Conservation (phyloP, 805 yeast species). For the Hanseniaspora jakobsenii region DNA sequence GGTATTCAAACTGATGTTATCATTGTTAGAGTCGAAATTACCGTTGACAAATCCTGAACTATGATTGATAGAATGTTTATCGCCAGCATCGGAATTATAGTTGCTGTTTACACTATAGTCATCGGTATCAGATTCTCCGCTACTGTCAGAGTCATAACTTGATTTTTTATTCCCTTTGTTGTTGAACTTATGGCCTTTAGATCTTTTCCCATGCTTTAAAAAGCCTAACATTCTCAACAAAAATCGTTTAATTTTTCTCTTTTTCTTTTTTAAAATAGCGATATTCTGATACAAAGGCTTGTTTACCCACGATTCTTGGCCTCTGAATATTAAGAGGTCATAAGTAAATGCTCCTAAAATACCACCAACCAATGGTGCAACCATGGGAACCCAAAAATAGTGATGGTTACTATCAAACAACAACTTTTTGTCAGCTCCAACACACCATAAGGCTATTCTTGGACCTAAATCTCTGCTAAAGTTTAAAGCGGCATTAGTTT, state of each 20-base stretch:
- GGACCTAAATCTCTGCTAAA: constrained; percentile 47
- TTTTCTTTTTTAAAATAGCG: constrained; percentile 16
- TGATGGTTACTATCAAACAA: constrained; percentile 32
- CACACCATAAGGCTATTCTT: constrained; percentile 36
- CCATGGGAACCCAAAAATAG: constrained; percentile 44
- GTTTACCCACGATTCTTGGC: constrained; percentile 41
- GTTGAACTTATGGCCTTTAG: not conserved
- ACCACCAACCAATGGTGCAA: constrained; percentile 39
- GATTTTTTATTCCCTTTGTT: not conserved
- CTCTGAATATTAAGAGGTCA: constrained; percentile 40
- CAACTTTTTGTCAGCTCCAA: constrained; percentile 37
- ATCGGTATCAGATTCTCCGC: constrained; percentile 1
- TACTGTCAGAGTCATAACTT: not conserved
- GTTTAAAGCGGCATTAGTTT: constrained; percentile 46
- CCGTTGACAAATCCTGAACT: not conserved
- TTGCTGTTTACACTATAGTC: not conserved
- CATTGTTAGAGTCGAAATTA: not conserved
- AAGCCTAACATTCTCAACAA: not conserved
- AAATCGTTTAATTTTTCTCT: constrained; percentile 3
- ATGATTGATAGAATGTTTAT: not conserved
- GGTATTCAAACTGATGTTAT: constrained; percentile 5
- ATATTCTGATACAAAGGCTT: constrained; percentile 29
- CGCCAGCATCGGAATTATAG: not conserved
- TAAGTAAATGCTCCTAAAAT: constrained; percentile 38
- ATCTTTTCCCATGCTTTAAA: not conserved